Conservation (phyloP, 208 protist genomes). For the Leishmania guyanensis region DNA sequence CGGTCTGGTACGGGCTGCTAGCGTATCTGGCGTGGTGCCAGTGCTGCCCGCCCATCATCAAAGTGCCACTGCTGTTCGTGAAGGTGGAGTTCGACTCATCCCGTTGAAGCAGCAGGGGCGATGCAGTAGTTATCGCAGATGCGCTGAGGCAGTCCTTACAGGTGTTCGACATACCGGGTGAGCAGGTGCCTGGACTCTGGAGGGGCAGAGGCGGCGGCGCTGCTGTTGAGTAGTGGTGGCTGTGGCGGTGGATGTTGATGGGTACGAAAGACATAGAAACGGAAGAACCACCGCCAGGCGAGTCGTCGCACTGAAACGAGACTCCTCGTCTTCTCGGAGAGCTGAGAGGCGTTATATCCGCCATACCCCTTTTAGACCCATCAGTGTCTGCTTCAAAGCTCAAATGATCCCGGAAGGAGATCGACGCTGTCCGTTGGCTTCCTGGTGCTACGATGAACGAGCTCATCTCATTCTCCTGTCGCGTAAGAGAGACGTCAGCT, state of each 20-base stretch:
- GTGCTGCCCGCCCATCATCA: neutral
- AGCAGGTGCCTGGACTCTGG: neutral
- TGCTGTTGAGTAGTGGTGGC: neutral
- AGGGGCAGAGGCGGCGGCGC: neutral
- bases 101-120: conserved; percentile 7
- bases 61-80: conserved; percentile 13
- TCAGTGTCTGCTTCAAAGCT: conserved; percentile 13
- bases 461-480: neutral
- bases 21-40: conserved; percentile 3
- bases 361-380: too few relatives aligned
- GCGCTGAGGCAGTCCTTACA: neutral
- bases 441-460: neutral
- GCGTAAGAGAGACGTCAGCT: neutral
- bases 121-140: conserved; percentile 1
- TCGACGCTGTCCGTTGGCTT: neutral
- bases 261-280: neutral
- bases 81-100: conserved; percentile 1
- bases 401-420: conserved; percentile 20
- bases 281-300: neutral
- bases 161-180: neutral
- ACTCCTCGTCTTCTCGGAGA: neutral
- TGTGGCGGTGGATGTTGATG: neutral
- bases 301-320: neutral
- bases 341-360: too few relatives aligned
- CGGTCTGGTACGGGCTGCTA: conserved; percentile 13